Conservation (phyloP, 2,329 filamentous ascomycete genomes). For the Ophioceras dolichostomum region DNA sequence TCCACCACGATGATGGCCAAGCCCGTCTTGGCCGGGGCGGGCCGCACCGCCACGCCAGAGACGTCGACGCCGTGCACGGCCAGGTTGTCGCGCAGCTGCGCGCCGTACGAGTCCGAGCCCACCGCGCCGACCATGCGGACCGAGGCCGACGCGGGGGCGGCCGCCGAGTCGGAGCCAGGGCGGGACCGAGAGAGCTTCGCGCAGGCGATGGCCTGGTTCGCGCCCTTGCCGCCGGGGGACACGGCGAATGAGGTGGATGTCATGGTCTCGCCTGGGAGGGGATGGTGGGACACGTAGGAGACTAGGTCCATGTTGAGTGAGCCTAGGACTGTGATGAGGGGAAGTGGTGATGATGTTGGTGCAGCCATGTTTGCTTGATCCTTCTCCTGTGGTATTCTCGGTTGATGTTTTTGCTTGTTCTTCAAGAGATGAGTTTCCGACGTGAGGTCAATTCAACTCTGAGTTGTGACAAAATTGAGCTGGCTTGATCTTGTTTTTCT, state of each 20-base stretch:
- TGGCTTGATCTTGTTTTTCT: too few species aligned
- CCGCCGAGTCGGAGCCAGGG: slow-evolving; percentile 9
- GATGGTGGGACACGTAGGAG: slow-evolving; percentile 74
- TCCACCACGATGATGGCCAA: slow-evolving; percentile 69
- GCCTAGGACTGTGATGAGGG: slow-evolving; percentile 69
- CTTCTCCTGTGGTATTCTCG: too few species aligned
- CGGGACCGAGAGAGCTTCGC: slow-evolving; percentile 61
- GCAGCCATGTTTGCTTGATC: too few species aligned
- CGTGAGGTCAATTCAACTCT: too few species aligned
- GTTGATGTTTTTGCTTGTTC: too few species aligned
- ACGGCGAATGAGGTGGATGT: slow-evolving; percentile 67
- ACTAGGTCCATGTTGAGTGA: slow-evolving; percentile 94
- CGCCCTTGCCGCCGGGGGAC: slow-evolving; percentile 84
- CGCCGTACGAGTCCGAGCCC: slow-evolving; percentile 55
- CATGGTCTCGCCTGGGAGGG: slow-evolving; percentile 75
- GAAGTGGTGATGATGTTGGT: too few species aligned
- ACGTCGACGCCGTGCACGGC: slow-evolving; percentile 50
- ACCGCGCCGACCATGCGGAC: slow-evolving; percentile 67
- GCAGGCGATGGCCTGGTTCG: slow-evolving; percentile 88
- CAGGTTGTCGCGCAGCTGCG: slow-evolving; percentile 45
- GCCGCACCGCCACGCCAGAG: slow-evolving; percentile 31
- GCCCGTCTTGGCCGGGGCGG: slow-evolving; percentile 42
- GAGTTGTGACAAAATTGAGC: too few species aligned
- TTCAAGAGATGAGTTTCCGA: too few species aligned
- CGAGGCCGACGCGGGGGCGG: slow-evolving; percentile 19